phyloP scores from a whole-genome alignment of 2,329 filamentous ascomycete genomes.

The Fusarium sp. region DNA sequence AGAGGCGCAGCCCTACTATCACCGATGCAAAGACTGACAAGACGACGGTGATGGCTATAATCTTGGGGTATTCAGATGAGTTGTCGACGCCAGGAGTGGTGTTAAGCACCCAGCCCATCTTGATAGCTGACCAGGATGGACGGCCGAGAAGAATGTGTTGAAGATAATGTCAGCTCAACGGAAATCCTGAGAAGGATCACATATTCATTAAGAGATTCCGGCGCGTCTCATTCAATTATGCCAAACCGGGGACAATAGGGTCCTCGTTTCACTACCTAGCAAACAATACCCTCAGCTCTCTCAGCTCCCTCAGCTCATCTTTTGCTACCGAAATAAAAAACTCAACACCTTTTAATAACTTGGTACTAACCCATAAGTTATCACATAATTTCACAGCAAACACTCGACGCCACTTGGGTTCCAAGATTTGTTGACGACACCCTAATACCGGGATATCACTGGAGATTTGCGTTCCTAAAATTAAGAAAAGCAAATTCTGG shows the following conservation, averaged over 20 bases:
- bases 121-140: background rate
- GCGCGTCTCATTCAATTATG: background rate
- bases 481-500: background rate
- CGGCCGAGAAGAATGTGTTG: background rate
- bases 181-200: too few relatives aligned
- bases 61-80: slow-evolving; percentile 59
- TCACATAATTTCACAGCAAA: too few relatives aligned
- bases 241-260: background rate
- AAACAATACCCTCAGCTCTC: too few relatives aligned
- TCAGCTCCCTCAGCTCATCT: too few relatives aligned
- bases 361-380: too few relatives aligned
- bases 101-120: slow-evolving; percentile 64
- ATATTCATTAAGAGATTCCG: too few relatives aligned
- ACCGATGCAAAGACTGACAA: slow-evolving; percentile 57
- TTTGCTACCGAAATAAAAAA: too few relatives aligned
- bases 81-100: slow-evolving; percentile 59
- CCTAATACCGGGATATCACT: too few relatives aligned
- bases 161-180: background rate
- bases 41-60: slow-evolving; percentile 60
- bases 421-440: too few relatives aligned
- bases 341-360: too few relatives aligned
- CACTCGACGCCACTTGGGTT: too few relatives aligned
- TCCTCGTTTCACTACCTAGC: too few relatives aligned
- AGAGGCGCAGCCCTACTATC: slow-evolving; percentile 56
- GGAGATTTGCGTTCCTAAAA: background rate